phyloP scores from a whole-genome alignment of 2,329 filamentous ascomycete species.

The Microcera coccophila region DNA sequence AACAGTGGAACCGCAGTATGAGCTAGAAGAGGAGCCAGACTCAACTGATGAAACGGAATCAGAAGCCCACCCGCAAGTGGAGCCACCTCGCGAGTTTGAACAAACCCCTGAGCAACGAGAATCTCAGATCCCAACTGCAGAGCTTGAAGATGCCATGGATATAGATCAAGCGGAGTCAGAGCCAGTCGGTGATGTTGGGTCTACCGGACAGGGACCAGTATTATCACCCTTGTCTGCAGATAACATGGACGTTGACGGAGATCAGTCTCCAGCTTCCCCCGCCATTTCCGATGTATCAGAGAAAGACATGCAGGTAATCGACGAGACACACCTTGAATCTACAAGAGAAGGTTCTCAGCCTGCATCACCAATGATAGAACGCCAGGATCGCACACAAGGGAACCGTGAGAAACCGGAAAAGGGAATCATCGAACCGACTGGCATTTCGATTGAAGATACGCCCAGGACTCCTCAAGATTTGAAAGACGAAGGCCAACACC shows the following conservation, averaged over 20 bases:
- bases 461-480: slow-evolving; percentile 3
- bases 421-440: slow-evolving; percentile 4
- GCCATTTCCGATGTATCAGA: background rate
- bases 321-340: slow-evolving; percentile 1
- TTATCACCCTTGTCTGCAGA: background rate
- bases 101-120: no score
- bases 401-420: background rate
- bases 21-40: background rate
- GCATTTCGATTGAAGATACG: slow-evolving; percentile 7
- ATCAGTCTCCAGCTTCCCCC: slow-evolving; percentile 1
- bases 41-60: background rate
- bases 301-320: background rate
- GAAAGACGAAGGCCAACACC: slow-evolving; percentile 1
- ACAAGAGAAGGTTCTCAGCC: background rate
- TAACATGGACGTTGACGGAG: slow-evolving; percentile 7
- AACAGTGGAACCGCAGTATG: background rate
- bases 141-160: background rate
- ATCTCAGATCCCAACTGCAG: no score
- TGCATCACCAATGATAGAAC: background rate
- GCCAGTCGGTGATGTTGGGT: background rate
- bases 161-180: slow-evolving; percentile 1
- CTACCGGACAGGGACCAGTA: slow-evolving; percentile 1
- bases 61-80: background rate
- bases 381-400: background rate
- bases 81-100: background rate